phyloP scores from a whole-genome alignment of 345 rosid species.

The Corchorus olitorius region DNA sequence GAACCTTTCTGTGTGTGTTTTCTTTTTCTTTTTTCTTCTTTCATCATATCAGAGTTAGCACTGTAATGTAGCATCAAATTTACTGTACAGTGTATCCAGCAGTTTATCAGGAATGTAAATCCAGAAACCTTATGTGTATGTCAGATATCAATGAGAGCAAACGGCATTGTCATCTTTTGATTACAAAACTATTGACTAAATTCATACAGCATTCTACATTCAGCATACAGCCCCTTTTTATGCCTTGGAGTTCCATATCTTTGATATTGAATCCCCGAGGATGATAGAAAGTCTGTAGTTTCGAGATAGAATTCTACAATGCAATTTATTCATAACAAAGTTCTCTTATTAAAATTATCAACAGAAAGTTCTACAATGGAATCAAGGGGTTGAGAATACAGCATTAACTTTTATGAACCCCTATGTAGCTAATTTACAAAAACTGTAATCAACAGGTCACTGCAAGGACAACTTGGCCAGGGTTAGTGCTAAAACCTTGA shows the following conservation, averaged over 20 bases:
- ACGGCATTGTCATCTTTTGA: not conserved
- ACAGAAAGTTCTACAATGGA: not conserved
- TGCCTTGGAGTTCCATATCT: not conserved
- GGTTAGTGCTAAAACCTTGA: slow-evolving; percentile 72
- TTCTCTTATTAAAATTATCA: slow-evolving; percentile 2
- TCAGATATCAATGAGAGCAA: not conserved
- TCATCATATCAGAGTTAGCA: not conserved
- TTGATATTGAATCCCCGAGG: not conserved
- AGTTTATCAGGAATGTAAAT: not conserved
- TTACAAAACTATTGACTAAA: not conserved
- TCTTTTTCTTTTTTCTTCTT: not conserved
- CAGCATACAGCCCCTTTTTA: not conserved
- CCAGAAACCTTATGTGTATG: not conserved
- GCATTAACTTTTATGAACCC: not conserved
- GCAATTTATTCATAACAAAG: slow-evolving; percentile 2
- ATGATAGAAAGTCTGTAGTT: not conserved
- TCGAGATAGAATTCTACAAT: not conserved
- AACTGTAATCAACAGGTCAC: slow-evolving; percentile 21
- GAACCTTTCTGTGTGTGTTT: not conserved
- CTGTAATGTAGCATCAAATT: not conserved
- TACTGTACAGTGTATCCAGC: not conserved
- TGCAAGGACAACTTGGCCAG: slow-evolving; percentile 68
- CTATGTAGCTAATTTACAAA: not conserved
- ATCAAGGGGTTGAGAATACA: not conserved
- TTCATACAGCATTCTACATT: not conserved